These are phyloP conservation scores for Fusarium sororula DNA, from an alignment of 2,329 filamentous ascomycete species.

Conservation along the genomic window DNA sequence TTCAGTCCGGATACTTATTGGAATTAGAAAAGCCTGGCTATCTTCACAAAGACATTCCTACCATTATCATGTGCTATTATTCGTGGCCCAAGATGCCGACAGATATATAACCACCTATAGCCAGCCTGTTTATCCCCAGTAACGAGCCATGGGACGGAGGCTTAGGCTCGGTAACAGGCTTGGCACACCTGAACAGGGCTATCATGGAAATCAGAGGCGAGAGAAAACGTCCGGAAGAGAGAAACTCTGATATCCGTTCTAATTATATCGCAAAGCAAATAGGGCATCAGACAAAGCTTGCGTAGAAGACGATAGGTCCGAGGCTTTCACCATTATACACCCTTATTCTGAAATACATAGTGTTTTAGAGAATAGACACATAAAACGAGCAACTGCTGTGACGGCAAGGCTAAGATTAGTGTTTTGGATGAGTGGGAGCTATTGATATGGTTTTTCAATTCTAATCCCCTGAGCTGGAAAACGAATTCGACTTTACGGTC, in stretches of 20 bases:
- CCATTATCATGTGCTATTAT: conserved; percentile 3
- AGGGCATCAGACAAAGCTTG: not conserved
- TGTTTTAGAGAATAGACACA: not conserved
- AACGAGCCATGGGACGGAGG: not conserved
- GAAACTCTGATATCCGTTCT: not conserved
- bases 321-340: not conserved
- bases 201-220: not conserved
- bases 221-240: not conserved
- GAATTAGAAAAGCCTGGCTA: conserved; percentile 26
- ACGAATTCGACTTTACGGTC: not conserved
- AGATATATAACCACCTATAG: conserved; percentile 1
- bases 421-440: not conserved
- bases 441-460: conserved; percentile 1
- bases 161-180: conserved; percentile 25
- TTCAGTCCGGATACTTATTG: conserved; percentile 18
- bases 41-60: not conserved
- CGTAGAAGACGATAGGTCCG: not conserved
- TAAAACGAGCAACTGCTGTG: not conserved
- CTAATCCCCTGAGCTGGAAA: not conserved
- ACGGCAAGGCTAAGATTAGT: not conserved
- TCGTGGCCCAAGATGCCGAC: not conserved
- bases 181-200: conserved; percentile 24
- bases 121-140: not conserved
- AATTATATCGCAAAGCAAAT: not conserved
- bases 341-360: not conserved